Evolutionary conservation across 257 asterid genomes (phyloP), one percentile per base, ranked within the genome.

Genomic region (Solanum chiquidenum): DNA sequence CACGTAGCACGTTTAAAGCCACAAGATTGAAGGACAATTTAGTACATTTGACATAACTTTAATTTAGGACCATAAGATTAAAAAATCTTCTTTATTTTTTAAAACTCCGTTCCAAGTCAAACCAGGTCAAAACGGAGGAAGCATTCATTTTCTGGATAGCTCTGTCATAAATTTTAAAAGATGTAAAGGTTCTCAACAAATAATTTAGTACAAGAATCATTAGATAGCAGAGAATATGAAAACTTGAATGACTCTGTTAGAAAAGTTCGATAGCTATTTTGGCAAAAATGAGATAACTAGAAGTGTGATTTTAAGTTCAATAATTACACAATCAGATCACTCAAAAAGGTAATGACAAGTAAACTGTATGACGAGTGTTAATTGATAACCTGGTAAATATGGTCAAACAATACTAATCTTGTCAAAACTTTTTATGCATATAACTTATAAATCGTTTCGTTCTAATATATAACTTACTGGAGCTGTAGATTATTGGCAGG

Each of bases 401-500:
- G 4, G 42, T 38, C 27, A 37, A 40, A 23, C 60, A 18, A 21
- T 0, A 76, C 23, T 1, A 23, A 35, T 37, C 0, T 0, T 6
- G 55, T 37, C 16, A 72, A 31, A 1, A 1, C 0, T 5, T 37
- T 23, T 37, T 23, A 75, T 23, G 83, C 83, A 38, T 23, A 6
- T 23, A 23, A 23, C 21, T 23, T n/a, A 16, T 5, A 75, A 34
- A 35, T 20, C 14, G 5, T 74, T 74, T n/a, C 21, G 0, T 77
- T 77, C 37, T 77, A 77, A 44, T 44, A 79, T 71, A 3, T 44
- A 0, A 52, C 44, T 62, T 5, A 66, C 31, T 21, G n/a, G 91
- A 91, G 89, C 8, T 84, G 77, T 31, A 89, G 85, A 21, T 94
- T 94, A 84, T 91, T 34, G 4, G 29, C 3, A 55, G 91, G 93